A percentile compares a stretch with the other conserved stretches of the same genome.
These are phyloP conservation scores for Cladobotryum mycophilum DNA, from an alignment of 2,329 filamentous ascomycete genomes.

Conservation along the genomic window DNA sequence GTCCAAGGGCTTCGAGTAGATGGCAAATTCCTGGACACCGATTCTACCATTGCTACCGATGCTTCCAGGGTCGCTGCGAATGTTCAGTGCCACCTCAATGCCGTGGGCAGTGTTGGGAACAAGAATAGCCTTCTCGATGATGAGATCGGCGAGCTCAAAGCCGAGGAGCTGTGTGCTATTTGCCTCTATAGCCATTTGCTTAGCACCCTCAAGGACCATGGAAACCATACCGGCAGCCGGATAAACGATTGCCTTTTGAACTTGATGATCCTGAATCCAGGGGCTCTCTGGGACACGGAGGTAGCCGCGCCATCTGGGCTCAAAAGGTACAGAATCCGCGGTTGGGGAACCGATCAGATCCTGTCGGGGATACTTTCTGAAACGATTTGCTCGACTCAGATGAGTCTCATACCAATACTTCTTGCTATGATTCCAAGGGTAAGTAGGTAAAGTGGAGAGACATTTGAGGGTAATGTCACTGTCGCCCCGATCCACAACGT, in stretches of 20 bases:
- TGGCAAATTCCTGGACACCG: constrained; percentile 30
- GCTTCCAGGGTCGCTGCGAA: constrained; percentile 24
- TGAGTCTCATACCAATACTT: constrained; percentile 50
- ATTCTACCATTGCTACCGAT: neutral
- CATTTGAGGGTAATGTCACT: constrained; percentile 22
- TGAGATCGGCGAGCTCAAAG: constrained; percentile 40
- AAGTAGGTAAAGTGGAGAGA: constrained; percentile 42
- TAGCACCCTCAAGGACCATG: constrained; percentile 43
- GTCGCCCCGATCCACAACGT: constrained; percentile 18
- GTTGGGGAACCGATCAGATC: constrained; percentile 46
- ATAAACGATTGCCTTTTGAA: constrained; percentile 45
- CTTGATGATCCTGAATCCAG: constrained; percentile 46
- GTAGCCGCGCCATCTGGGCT: constrained; percentile 45
- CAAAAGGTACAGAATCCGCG: constrained; percentile 37
- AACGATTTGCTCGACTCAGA: constrained; percentile 36
- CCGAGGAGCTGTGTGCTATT: constrained; percentile 21
- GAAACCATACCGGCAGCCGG: constrained; percentile 44
- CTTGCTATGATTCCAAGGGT: constrained; percentile 49
- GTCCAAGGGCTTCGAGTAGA: constrained; percentile 40
- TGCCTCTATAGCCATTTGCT: constrained; percentile 29
- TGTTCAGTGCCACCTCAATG: constrained; percentile 44
- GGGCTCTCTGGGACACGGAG: constrained; percentile 43
- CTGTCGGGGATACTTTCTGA: constrained; percentile 39
- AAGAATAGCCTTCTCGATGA: constrained; percentile 45
- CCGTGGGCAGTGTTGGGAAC: constrained; percentile 41